Base-by-base conservation (phyloP, 2,329 filamentous ascomycete genomes). In the Thielaviopsis cerberus region DNA sequence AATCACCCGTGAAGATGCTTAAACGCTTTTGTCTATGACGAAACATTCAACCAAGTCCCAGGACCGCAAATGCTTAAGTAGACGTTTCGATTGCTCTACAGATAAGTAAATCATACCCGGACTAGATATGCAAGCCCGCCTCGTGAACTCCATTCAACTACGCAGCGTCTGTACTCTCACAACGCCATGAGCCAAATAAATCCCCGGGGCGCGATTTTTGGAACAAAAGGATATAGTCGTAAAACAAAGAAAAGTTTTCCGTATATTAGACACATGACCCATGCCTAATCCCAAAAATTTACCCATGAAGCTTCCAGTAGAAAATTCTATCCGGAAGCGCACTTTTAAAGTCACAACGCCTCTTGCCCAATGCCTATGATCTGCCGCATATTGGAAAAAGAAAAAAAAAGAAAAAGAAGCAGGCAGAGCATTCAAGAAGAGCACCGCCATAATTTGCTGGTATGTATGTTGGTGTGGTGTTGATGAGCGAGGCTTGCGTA, bases 341-440 rank as follows among this genome's bases (percentile, higher is more conserved):
- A 41, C 22, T 51, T 53, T 54, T 48, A 45, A 54, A 24, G 30
- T 59, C 48, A 56, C 53, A 53, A 57, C 37, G 48, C 60, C 57
- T 45, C 50, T 41, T 58, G 57, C 50, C 57, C 58, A 51, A 11
- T 34, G 11, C 13, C n/a, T 11, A 25, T 37, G 25, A 53, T 13
- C 37, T 22, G 30, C 25, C 23, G 25, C 41, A 45, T 57, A 54
- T 53, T 48, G 61, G 57, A 60, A 59, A 54, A 48, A 62, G 51
- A 41, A 30, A 25, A 53, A 22, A 6, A 51, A 41, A 11, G 57
- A 15, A 48, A 52, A n/a, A 52, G 51, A 51, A 7, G 10, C 48
- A 24, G 48, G 48, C 51, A 52, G 24, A 30, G 25, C 54, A 54
- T 59, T 57, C 52, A 55, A 20, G 30, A 51, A 27, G 17, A 51